Conservation (phyloP, 352 stramenopile genomes). For the Pythium insidiosum region DNA sequence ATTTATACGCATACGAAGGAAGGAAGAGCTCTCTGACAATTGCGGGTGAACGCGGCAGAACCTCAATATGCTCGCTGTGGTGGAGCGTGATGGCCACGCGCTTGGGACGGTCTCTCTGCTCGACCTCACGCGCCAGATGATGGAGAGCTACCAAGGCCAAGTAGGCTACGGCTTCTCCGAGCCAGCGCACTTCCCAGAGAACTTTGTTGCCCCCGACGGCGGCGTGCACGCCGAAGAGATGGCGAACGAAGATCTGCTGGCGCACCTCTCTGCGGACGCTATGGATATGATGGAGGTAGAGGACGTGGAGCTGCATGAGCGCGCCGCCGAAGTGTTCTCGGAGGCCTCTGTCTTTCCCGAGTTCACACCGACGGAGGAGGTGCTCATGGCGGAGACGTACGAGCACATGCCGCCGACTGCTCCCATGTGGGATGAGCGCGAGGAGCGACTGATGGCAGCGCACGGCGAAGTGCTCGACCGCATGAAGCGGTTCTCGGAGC, state of each 20-base stretch:
- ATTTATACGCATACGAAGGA: not conserved
- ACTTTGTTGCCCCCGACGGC: conserved; percentile 16
- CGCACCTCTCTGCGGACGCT: conserved; percentile 8
- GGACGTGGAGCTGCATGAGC: conserved; percentile 34
- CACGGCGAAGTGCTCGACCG: conserved; percentile 29
- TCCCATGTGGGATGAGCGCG: conserved; percentile 9
- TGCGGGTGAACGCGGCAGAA: conserved; percentile 10
- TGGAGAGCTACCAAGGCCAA: conserved; percentile 11
- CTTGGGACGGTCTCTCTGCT: conserved; percentile 25
- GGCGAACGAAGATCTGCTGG: conserved; percentile 1
- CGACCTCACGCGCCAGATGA: conserved; percentile 26
- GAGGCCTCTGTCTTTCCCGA: conserved; percentile 62
- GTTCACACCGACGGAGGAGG: conserved; percentile 47
- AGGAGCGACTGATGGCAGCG: conserved; percentile 16
- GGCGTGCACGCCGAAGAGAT: conserved; percentile 25
- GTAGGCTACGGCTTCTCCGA: conserved; percentile 15
- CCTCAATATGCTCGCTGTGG: conserved; percentile 24
- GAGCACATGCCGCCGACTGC: conserved; percentile 1
- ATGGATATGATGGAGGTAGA: conserved; percentile 8
- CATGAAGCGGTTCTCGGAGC: conserved; percentile 44
- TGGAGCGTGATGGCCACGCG: conserved; percentile 25
- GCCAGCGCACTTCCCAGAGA: conserved; percentile 25
- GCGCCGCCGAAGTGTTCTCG: conserved; percentile 42
- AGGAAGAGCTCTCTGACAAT: not conserved
- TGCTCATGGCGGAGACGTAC: conserved; percentile 25